These are phyloP conservation scores for Stramenopiles sp. DNA, from an alignment of 352 stramenopile species.

Conservation along the genomic window DNA sequence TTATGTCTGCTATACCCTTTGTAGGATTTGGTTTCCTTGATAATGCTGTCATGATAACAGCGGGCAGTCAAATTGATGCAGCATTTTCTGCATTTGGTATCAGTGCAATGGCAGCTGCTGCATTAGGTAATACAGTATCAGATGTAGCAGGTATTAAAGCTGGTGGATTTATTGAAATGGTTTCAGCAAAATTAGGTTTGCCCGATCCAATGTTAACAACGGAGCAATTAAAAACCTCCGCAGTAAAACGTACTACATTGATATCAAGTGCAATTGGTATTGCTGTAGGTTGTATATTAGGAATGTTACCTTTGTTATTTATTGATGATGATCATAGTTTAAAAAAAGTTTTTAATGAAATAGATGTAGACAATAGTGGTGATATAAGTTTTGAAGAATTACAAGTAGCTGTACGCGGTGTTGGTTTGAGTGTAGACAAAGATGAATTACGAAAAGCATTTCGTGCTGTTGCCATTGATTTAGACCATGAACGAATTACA, in stretches of 20 bases:
- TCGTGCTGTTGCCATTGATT: too few species aligned
- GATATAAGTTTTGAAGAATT: too few species aligned
- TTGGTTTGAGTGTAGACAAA: too few species aligned
- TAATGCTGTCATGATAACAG: constrained; percentile 81
- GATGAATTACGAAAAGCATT: too few species aligned
- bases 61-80: constrained; percentile 58
- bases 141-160: constrained; percentile 24
- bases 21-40: constrained; percentile 92
- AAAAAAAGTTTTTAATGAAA: too few species aligned
- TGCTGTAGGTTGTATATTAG: constrained; percentile 43
- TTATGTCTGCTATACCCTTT: constrained; percentile 74
- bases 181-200: constrained; percentile 37
- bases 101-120: constrained; percentile 55
- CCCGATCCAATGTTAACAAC: constrained; percentile 33
- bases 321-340: too few species aligned
- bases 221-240: constrained; percentile 30
- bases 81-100: constrained; percentile 52
- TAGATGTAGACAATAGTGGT: too few species aligned
- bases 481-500: too few species aligned
- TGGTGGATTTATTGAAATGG: constrained; percentile 51
- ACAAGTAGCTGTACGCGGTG: too few species aligned
- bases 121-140: constrained; percentile 52
- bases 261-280: constrained; percentile 38
- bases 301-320: constrained; percentile 47
- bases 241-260: constrained; percentile 35